Base-by-base conservation (phyloP, 257 asterid genomes). In the Gentiana dahurica region DNA sequence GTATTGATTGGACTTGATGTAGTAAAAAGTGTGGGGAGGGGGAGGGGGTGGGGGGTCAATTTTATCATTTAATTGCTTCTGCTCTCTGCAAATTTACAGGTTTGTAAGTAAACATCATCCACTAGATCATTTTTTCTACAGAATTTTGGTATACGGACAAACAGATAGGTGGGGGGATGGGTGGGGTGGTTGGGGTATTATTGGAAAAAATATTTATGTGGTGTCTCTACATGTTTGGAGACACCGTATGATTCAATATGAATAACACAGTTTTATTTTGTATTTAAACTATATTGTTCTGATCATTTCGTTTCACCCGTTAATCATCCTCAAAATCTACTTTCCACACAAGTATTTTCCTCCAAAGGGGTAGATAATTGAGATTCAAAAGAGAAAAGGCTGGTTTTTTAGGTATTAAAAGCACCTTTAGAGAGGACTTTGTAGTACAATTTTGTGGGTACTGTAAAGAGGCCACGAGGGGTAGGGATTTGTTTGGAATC, bases 391-490 rank as follows among this genome's bases (percentile, higher is more conserved):
- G 46, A 60, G 73, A 57, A 64, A 67, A 49, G 60, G 62, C 57
- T 44, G 61, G 36, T 64, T 69, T 60, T 67, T 67, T 67, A 55
- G 77, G 32, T 39, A 74, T 70, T 68, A 63, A 74, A 74, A 68
- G 76, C 47, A 36, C 55, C 73, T 70, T 74, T 74, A 58, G 65
- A 70, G 72, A 24, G 24, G 75, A 54, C 62, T 44, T 61, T 65
- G 65, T 75, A 68, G 74, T 75, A 72, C 65, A 71, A 61, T 71
- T 64, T 67, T 64, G 62, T 75, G 75, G 77, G 66, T 64, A 63
- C 73, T 67, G 67, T 75, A 63, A 71, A 73, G 71, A 71, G 77
- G 75, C 62, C 71, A 62, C 64, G 74, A 64, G 51, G 60, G 68
- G 62, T 24, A 10, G 61, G 51, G 24, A 24, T 24, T 24, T 24